Percentiles rank a stretch among this genome's conserved stretches.
phyloP scores from a whole-genome alignment of 2,329 filamentous ascomycete genomes.

The Colletotrichum falcatum region DNA sequence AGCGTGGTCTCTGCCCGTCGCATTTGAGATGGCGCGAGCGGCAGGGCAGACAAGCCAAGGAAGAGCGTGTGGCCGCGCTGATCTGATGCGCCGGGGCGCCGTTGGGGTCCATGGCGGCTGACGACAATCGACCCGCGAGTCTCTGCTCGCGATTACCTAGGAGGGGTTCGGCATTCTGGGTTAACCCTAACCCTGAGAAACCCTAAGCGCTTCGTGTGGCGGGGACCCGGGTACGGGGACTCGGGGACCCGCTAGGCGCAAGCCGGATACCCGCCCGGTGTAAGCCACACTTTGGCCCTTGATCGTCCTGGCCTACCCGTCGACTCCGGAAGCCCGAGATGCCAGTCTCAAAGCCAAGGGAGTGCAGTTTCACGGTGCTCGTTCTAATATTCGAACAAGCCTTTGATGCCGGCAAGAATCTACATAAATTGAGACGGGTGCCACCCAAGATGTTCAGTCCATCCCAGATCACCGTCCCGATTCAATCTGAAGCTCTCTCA shows the following conservation, averaged over 20 bases:
- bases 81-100: background rate
- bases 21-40: conserved; percentile 65
- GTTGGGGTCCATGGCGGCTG: background rate
- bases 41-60: conserved; percentile 63
- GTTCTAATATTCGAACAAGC: background rate
- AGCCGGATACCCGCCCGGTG: background rate
- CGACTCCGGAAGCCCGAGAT: background rate
- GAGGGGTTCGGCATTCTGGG: background rate
- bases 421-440: background rate
- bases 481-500: background rate
- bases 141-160: background rate
- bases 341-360: background rate
- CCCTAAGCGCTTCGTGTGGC: background rate
- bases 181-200: too few relatives aligned
- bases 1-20: conserved; percentile 61
- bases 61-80: conserved; percentile 44
- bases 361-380: background rate
- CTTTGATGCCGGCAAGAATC: background rate
- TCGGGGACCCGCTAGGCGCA: conserved; percentile 17
- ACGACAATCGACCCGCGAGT: background rate
- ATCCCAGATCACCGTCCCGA: background rate
- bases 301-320: background rate
- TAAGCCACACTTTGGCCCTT: background rate
- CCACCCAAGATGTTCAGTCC: background rate
- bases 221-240: conserved; percentile 13